Base-by-base conservation (phyloP, 2,329 filamentous ascomycete genomes). In the Colletotrichum nymphaeae region DNA sequence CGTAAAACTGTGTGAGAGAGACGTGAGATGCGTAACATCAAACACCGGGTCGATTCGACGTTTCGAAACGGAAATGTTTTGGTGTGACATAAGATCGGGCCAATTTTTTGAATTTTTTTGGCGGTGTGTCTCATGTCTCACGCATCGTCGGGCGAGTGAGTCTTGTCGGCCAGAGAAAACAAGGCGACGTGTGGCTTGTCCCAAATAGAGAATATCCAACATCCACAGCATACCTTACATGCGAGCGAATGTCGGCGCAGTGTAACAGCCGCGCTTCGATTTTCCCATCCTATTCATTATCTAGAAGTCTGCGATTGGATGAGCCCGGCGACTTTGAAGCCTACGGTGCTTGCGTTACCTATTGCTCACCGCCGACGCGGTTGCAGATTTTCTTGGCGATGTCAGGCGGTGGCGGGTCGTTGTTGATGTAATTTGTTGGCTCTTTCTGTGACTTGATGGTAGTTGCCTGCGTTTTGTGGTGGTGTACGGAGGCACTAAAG, bases 1-100 rank as follows among this genome's bases (percentile, higher is more conserved):
- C 16, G 37, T 42, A 19, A 35, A 35, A 16, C 37, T 16, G 37
- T 16, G 37, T 7, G 37, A 42, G 16, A 42, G 16, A 4, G 37
- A 42, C 12, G 5, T 14, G 4, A 30, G 16, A 9, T 24, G 56
- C 35, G 30, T 26, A 42, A 58, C 46, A 14, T 26, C 16, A 46
- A 19, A 30, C 35, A 55, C 16, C 35, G 52, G 22, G 12, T 16
- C 37, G 37, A 19, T 42, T 22, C 24, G 7, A 24, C 58, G 53
- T 72, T 72, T 64, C 59, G 70, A 64, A 72, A 72, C 65, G 24
- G 14, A 63, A 55, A 22, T n/a, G 32, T 32, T 16, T n/a, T 37
- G 0, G 32, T 35, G 32, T 55, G 32, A 69, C 37, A 55, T 35
- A 35, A 58, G 30, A 69, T 37, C 37, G 69, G 58, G 37, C 37